Conservation (phyloP, 1,284 basidiomycete genomes). For the Entoloma clypeatum region DNA sequence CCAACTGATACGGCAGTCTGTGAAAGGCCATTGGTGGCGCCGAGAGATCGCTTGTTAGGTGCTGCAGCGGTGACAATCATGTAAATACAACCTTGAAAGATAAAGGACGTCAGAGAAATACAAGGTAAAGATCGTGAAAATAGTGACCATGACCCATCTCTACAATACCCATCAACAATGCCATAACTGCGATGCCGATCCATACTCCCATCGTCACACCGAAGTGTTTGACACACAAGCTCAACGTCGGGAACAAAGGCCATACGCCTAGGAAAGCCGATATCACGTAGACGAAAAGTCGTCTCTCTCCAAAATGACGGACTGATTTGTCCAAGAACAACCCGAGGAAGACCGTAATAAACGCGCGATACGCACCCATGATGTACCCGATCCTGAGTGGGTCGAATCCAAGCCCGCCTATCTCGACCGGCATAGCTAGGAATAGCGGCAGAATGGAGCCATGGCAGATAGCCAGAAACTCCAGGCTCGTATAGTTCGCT, state of each 20-base stretch:
- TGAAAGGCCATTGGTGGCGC: constrained; percentile 56
- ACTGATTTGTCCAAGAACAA: constrained; percentile 51
- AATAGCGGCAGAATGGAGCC: constrained; percentile 59
- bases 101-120: neutral
- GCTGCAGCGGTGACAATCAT: constrained; percentile 46
- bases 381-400: constrained; percentile 49
- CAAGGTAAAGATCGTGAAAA: neutral
- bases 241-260: constrained; percentile 53
- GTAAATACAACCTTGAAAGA: constrained; percentile 37
- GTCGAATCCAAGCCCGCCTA: constrained; percentile 54
- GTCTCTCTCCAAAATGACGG: constrained; percentile 47
- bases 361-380: constrained; percentile 47
- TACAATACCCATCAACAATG: constrained; percentile 32
- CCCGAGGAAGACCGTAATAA: constrained; percentile 53
- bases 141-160: constrained; percentile 42
- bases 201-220: constrained; percentile 31
- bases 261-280: constrained; percentile 48
- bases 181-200: constrained; percentile 29
- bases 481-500: constrained; percentile 50
- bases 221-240: constrained; percentile 32
- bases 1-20: constrained; percentile 44
- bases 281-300: constrained; percentile 47
- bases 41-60: constrained; percentile 43
- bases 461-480: constrained; percentile 54
- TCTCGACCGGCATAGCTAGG: constrained; percentile 54